These are phyloP conservation scores for Globisporangium iwayamae DNA, from an alignment of 352 stramenopile genomes.

Conservation along the genomic window DNA sequence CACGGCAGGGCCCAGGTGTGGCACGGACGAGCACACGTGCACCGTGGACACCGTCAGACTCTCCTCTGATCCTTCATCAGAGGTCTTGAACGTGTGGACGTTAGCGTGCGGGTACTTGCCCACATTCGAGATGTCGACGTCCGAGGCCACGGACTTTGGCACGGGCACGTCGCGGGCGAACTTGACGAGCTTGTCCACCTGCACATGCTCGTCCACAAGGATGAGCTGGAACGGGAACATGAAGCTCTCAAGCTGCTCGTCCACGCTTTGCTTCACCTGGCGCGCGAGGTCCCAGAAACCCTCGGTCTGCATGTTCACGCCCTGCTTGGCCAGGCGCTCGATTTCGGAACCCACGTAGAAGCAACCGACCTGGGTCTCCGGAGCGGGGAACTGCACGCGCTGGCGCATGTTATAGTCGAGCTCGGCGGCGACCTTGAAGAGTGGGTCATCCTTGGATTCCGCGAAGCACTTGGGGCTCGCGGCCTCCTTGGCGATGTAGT, in stretches of 20 bases:
- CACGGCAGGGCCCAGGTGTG: constrained; percentile 8
- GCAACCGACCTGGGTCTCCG: not conserved
- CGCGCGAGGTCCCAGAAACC: not conserved
- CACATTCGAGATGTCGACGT: constrained; percentile 1
- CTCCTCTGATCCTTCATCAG: too few relatives aligned
- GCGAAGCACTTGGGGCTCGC: not conserved
- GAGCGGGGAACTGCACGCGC: not conserved
- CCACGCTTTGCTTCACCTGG: not conserved
- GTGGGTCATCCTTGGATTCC: not conserved
- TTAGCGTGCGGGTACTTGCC: constrained; percentile 7
- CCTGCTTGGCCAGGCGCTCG: not conserved
- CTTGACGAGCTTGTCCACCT: not conserved
- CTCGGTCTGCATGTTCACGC: not conserved
- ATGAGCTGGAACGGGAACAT: not conserved
- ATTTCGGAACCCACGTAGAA: not conserved
- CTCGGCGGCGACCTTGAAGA: not conserved
- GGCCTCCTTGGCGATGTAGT: constrained; percentile 20
- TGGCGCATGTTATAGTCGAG: constrained; percentile 2
- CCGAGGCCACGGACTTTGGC: not conserved
- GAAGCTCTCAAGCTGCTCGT: not conserved
- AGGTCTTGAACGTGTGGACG: not conserved
- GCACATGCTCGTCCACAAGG: not conserved
- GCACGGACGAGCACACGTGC: constrained; percentile 7
- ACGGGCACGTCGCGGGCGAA: not conserved
- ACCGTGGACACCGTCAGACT: constrained; percentile 5